A percentile compares a stretch with the other conserved stretches of the same genome.
phyloP scores from a whole-genome alignment of 441 rosid genomes.

The Macaranga tanarius region DNA sequence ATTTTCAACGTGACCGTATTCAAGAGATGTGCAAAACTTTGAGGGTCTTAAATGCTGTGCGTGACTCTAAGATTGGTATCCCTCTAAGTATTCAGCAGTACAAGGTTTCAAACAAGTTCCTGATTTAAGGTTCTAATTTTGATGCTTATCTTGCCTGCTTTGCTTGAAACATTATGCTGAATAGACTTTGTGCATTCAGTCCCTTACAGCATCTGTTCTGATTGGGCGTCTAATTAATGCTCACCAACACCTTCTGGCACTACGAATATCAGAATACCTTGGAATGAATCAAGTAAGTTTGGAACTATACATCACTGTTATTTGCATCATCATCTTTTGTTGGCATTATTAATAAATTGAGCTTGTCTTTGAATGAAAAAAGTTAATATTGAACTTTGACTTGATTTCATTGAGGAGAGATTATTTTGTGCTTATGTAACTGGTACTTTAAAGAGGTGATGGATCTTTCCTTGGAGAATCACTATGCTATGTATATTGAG shows the following conservation, averaged over 20 bases:
- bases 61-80: slow-evolving; percentile 75
- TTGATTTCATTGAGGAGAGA: not conserved
- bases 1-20: slow-evolving; percentile 85
- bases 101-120: slow-evolving; percentile 55
- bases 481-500: not conserved
- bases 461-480: not conserved
- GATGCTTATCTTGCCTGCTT: slow-evolving; percentile 16
- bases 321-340: slow-evolving; percentile 4
- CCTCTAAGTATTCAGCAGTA: slow-evolving; percentile 92
- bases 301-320: not conserved
- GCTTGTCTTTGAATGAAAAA: not conserved
- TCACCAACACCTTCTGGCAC: slow-evolving; percentile 85
- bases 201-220: slow-evolving; percentile 80
- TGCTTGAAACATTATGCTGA: slow-evolving; percentile 26
- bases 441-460: not conserved
- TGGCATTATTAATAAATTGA: not conserved
- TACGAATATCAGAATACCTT: slow-evolving; percentile 83
- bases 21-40: slow-evolving; percentile 93
- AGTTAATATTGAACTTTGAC: slow-evolving; percentile 3
- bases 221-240: slow-evolving; percentile 90
- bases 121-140: slow-evolving; percentile 18
- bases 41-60: slow-evolving; percentile 88
- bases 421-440: not conserved
- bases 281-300: slow-evolving; percentile 89
- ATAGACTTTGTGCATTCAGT: slow-evolving; percentile 46